Evolutionary conservation across 2,329 filamentous ascomycete genomes (phyloP).

Genomic region (Colletotrichum incanum): DNA sequence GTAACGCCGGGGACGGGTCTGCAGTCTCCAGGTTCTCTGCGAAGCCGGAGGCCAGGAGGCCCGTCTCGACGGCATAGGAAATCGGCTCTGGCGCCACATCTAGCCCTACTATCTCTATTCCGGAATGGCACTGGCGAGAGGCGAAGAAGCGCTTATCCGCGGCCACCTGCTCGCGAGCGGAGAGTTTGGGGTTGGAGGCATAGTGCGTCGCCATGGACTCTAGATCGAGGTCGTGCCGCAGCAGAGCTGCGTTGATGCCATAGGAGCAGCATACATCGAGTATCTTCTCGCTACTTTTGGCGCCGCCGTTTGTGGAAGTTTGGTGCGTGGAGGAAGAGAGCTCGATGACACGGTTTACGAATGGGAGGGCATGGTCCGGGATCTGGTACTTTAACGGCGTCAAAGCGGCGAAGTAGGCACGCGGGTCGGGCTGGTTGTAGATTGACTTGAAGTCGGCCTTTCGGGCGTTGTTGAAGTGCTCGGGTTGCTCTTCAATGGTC

Average conservation of each 20-base stretch:
- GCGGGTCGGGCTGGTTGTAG: slow-evolving; percentile 30
- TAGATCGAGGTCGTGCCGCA: slow-evolving; percentile 15
- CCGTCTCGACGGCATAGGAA: slow-evolving; percentile 2
- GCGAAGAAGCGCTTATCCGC: slow-evolving; percentile 18
- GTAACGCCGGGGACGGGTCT: neutral
- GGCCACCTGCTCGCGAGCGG: neutral
- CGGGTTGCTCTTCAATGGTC: slow-evolving; percentile 21
- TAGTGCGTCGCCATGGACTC: slow-evolving; percentile 1
- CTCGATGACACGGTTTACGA: slow-evolving; percentile 9
- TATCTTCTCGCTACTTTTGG: neutral
- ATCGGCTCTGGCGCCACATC: slow-evolving; percentile 20
- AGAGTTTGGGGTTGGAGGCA: neutral
- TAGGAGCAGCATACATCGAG: slow-evolving; percentile 32
- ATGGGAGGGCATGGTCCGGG: slow-evolving; percentile 28
- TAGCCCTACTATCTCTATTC: slow-evolving; percentile 1
- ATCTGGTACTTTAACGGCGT: slow-evolving; percentile 26
- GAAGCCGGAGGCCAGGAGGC: slow-evolving; percentile 2
- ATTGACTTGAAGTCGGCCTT: slow-evolving; percentile 35
- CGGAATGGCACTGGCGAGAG: neutral
- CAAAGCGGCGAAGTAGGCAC: slow-evolving; percentile 25
- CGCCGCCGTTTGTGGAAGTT: no score
- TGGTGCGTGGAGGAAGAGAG: neutral
- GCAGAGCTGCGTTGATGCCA: slow-evolving; percentile 32
- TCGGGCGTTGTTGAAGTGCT: slow-evolving; percentile 14
- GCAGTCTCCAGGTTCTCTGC: slow-evolving; percentile 17